phyloP scores from a whole-genome alignment of 768 basidiomycete species.

The Xerocomus brunneocitrinus region DNA sequence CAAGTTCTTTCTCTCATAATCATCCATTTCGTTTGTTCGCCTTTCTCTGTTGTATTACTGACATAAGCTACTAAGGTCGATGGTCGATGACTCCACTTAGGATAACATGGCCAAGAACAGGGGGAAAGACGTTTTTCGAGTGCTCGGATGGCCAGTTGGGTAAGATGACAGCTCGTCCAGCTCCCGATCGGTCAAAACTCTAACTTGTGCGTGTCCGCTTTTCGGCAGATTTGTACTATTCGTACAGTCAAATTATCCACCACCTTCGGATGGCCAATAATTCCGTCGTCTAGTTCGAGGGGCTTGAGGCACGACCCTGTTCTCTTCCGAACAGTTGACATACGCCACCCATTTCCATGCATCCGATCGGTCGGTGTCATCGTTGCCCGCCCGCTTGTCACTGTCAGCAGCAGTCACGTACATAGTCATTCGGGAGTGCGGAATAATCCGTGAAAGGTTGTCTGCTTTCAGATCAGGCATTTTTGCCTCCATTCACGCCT shows the following conservation, averaged over 20 bases:
- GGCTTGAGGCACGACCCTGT: neutral
- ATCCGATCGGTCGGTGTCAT: neutral
- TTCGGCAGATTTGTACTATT: neutral
- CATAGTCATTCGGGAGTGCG: neutral
- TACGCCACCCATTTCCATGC: slow-evolving; percentile 36
- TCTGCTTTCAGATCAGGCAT: neutral
- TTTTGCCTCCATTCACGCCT: neutral
- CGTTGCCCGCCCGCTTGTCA: neutral
- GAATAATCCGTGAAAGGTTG: neutral
- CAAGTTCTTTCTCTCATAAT: neutral
- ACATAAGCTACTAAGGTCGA: too few species aligned
- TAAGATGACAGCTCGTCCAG: too few species aligned
- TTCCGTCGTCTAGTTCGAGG: neutral
- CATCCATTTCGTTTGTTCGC: neutral
- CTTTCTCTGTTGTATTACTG: neutral
- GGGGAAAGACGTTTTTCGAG: too few species aligned
- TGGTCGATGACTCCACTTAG: too few species aligned
- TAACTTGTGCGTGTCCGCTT: neutral
- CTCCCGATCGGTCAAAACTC: neutral
- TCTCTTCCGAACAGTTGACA: neutral
- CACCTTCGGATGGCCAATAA: neutral
- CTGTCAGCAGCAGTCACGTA: neutral
- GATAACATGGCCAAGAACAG: neutral
- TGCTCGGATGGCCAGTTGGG: too few species aligned
- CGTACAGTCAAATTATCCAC: neutral